These are phyloP conservation scores for Cordyceps militaris DNA, from an alignment of 2,329 filamentous ascomycete species.

Conservation along the genomic window DNA sequence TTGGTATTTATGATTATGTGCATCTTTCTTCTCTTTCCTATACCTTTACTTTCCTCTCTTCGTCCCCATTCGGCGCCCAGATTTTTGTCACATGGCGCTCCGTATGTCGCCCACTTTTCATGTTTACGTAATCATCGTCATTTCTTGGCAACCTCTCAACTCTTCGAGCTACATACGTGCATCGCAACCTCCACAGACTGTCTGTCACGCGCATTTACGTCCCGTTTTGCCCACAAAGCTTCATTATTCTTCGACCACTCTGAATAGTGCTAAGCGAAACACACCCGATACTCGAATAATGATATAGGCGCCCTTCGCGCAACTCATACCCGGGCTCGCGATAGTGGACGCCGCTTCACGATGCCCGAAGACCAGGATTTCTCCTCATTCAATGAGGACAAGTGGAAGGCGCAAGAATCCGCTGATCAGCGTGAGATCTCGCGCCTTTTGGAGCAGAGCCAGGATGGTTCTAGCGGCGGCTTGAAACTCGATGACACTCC, in stretches of 20 bases:
- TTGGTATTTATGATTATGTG: no score
- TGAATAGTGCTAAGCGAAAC: neutral
- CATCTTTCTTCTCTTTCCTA: no score
- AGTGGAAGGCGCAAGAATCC: slow-evolving; percentile 37
- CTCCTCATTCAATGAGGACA: slow-evolving; percentile 28
- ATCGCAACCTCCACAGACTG: no score
- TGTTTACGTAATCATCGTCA: no score
- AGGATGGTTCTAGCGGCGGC: slow-evolving; percentile 31
- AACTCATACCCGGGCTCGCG: neutral
- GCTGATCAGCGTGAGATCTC: slow-evolving; percentile 44
- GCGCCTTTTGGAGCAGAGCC: slow-evolving; percentile 35
- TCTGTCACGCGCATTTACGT: neutral
- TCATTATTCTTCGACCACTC: neutral
- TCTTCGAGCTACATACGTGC: no score
- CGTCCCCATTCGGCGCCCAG: no score
- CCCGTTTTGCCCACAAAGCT: neutral
- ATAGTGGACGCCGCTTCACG: slow-evolving; percentile 13
- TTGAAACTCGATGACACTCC: slow-evolving; percentile 38
- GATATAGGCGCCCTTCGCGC: neutral
- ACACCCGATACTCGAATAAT: neutral
- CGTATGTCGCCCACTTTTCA: no score
- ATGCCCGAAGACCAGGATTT: slow-evolving; percentile 29
- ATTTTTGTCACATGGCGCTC: no score
- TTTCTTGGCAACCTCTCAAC: no score
- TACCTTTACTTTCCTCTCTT: no score